Conservation (phyloP, 148 eudicot species). For the Rhododendron griersonianum region DNA sequence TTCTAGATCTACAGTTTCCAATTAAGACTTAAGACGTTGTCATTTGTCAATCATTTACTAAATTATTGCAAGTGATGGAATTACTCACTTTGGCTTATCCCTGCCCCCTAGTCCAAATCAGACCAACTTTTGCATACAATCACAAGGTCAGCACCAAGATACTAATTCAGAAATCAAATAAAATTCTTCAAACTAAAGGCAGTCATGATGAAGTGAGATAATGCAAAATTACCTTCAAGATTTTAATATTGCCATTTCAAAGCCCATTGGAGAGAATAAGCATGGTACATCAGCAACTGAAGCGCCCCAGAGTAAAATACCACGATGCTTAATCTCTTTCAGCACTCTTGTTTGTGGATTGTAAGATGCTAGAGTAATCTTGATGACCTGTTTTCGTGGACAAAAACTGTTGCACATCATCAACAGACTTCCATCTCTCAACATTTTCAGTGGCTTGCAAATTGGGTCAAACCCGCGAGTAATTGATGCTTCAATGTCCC, state of each 20-base stretch:
- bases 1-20: neutral
- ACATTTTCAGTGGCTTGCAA: neutral
- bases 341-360: neutral
- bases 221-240: neutral
- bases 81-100: neutral
- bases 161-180: neutral
- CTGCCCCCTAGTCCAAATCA: neutral
- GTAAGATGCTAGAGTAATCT: neutral
- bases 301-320: neutral
- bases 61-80: neutral
- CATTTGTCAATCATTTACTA: neutral
- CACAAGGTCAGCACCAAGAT: neutral
- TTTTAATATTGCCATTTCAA: neutral
- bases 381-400: too few relatives aligned
- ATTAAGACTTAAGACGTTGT: neutral
- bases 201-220: neutral
- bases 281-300: neutral
- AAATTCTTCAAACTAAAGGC: neutral
- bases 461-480: neutral
- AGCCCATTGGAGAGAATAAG: neutral
- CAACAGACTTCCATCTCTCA: neutral
- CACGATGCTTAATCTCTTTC: neutral
- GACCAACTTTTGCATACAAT: neutral
- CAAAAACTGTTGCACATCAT: neutral
- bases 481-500: neutral